Percentiles rank a stretch among this genome's conserved stretches.
Conservation (phyloP, 306 rosid genomes). For the Hippophae rhamnoides region DNA sequence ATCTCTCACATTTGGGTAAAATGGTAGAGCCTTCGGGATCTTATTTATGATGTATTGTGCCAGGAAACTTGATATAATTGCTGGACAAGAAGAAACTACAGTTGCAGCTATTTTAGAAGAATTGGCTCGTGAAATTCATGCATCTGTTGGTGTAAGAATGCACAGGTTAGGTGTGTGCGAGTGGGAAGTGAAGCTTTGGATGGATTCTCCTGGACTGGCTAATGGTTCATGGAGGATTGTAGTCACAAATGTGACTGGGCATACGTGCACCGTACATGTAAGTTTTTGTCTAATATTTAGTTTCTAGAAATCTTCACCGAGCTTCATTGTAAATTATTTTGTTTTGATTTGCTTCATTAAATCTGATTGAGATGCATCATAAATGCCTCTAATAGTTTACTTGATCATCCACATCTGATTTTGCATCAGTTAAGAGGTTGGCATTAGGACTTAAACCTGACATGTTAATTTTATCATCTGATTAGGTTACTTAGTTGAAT, state of each 20-base stretch:
- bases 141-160: slow-evolving; percentile 88
- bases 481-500: too few relatives aligned
- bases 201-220: slow-evolving; percentile 58
- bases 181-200: slow-evolving; percentile 97
- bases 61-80: slow-evolving; percentile 57
- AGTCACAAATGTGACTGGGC: slow-evolving; percentile 93
- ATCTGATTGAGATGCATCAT: too few relatives aligned
- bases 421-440: too few relatives aligned
- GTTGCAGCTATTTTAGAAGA: slow-evolving; percentile 60
- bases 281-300: slow-evolving; percentile 22
- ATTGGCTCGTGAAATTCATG: slow-evolving; percentile 63
- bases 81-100: slow-evolving; percentile 54
- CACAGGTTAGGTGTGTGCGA: slow-evolving; percentile 84
- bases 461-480: neutral
- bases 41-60: slow-evolving; percentile 28
- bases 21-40: slow-evolving; percentile 19
- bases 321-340: too few relatives aligned
- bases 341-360: too few relatives aligned
- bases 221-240: slow-evolving; percentile 92
- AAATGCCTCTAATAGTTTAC: too few relatives aligned
- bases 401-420: too few relatives aligned
- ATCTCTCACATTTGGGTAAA: slow-evolving; percentile 8
- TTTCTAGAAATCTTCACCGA: too few relatives aligned
- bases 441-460: too few relatives aligned
- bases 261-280: slow-evolving; percentile 84